A percentile compares a stretch with the other conserved stretches of the same genome.
Conservation (phyloP, 257 asterid species). For the Agastache rugosa region DNA sequence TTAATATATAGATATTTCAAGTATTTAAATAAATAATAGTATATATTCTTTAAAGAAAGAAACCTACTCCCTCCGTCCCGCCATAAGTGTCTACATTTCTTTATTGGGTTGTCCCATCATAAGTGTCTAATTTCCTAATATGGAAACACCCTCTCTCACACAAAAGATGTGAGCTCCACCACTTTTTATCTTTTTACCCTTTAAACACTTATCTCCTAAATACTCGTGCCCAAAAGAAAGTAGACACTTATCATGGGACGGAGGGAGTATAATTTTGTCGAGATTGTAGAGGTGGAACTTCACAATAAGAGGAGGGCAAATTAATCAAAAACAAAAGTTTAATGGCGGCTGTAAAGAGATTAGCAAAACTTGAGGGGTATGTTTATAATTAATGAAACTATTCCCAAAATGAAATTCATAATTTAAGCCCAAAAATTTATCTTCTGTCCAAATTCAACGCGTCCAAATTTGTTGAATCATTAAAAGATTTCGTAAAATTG, state of each 20-base stretch:
- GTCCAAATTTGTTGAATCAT: slow-evolving; percentile 25
- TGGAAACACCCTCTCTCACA: too few species aligned
- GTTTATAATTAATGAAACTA: not conserved
- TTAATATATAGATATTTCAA: not conserved
- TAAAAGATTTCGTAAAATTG: slow-evolving; percentile 1
- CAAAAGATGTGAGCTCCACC: too few species aligned
- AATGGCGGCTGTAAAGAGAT: not conserved
- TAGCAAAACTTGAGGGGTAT: not conserved
- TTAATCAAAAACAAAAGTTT: not conserved
- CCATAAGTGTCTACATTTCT: too few species aligned
- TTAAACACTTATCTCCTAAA: too few species aligned
- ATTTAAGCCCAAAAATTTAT: slow-evolving; percentile 22
- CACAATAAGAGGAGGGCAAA: not conserved
- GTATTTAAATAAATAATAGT: not conserved
- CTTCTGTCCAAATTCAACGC: slow-evolving; percentile 44
- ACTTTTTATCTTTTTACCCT: too few species aligned
- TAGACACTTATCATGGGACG: too few species aligned
- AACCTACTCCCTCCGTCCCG: too few species aligned
- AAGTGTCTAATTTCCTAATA: too few species aligned
- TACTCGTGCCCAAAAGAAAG: too few species aligned
- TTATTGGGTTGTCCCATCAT: too few species aligned
- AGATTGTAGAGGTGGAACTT: not conserved
- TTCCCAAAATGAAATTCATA: not conserved
- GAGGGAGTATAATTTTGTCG: not conserved
- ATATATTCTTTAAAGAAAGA: not conserved